Percentiles rank a stretch among this genome's conserved stretches.
These are phyloP conservation scores for Barnettozyma californica DNA, from an alignment of 805 yeast genomes.

Conservation along the genomic window DNA sequence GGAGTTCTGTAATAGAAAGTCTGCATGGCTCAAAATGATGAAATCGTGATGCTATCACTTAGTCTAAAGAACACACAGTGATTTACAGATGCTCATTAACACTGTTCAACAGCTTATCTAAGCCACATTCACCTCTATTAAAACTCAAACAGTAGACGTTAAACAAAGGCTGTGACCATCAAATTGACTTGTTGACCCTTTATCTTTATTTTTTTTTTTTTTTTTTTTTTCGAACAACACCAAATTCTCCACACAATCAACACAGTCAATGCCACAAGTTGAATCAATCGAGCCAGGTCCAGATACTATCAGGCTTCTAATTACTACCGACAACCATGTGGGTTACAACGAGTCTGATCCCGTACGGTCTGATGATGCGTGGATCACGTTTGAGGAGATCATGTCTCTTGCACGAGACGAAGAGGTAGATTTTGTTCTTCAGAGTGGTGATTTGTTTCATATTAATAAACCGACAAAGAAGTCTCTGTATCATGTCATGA, in stretches of 20 bases:
- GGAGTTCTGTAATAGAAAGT: neutral
- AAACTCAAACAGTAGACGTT: too few relatives aligned
- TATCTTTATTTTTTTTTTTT: too few relatives aligned
- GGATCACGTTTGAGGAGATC: conserved; percentile 83
- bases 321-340: conserved; percentile 95
- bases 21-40: too few relatives aligned
- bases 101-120: too few relatives aligned
- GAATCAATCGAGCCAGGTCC: conserved; percentile 42
- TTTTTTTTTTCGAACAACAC: too few relatives aligned
- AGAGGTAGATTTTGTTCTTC: conserved; percentile 85
- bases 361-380: conserved; percentile 82
- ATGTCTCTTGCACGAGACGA: conserved; percentile 60
- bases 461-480: conserved; percentile 84
- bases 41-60: too few relatives aligned
- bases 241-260: neutral
- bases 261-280: conserved; percentile 27
- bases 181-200: too few relatives aligned
- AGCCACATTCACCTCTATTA: too few relatives aligned
- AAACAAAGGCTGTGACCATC: too few relatives aligned
- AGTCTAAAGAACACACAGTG: too few relatives aligned
- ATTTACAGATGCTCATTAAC: too few relatives aligned
- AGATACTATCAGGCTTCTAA: conserved; percentile 68
- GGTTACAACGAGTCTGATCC: conserved; percentile 91
- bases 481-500: conserved; percentile 77
- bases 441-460: conserved; percentile 92